A percentile compares a stretch with the other conserved stretches of the same genome.
phyloP scores from a whole-genome alignment of 2,329 filamentous ascomycete species.

The Cordyceps farinosa region DNA sequence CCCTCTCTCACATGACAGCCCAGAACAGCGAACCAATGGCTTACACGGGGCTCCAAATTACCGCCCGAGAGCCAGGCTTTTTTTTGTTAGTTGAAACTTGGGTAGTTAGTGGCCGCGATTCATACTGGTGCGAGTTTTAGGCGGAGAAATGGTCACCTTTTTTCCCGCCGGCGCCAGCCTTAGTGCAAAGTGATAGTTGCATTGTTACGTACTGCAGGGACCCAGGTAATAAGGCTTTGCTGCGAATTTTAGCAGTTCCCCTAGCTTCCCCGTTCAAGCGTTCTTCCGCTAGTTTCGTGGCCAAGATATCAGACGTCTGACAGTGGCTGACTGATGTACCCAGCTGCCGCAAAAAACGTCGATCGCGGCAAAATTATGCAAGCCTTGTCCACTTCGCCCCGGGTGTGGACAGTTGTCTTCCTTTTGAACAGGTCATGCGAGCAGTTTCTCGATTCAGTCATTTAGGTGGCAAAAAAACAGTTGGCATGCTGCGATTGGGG shows the following conservation, averaged over 20 bases:
- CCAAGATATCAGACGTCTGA: background rate
- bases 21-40: background rate
- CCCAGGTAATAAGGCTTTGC: background rate
- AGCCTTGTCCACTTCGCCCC: background rate
- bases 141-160: background rate
- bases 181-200: background rate
- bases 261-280: background rate
- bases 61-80: background rate
- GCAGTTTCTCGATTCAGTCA: background rate
- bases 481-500: background rate
- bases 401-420: background rate
- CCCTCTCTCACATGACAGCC: background rate
- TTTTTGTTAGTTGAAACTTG: no score
- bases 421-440: background rate
- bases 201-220: conserved; percentile 3
- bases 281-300: background rate
- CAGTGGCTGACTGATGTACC: background rate
- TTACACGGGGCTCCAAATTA: conserved; percentile 1
- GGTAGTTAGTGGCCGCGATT: background rate
- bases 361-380: conserved; percentile 1
- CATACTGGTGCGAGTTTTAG: background rate
- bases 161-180: background rate
- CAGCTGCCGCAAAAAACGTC: background rate
- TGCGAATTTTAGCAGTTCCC: background rate
- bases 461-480: background rate